A percentile compares a stretch with the other conserved stretches of the same genome.
Evolutionary conservation across 371 early-diverging fungal genomes (phyloP).

Genomic region (Mucor plumbeus): DNA sequence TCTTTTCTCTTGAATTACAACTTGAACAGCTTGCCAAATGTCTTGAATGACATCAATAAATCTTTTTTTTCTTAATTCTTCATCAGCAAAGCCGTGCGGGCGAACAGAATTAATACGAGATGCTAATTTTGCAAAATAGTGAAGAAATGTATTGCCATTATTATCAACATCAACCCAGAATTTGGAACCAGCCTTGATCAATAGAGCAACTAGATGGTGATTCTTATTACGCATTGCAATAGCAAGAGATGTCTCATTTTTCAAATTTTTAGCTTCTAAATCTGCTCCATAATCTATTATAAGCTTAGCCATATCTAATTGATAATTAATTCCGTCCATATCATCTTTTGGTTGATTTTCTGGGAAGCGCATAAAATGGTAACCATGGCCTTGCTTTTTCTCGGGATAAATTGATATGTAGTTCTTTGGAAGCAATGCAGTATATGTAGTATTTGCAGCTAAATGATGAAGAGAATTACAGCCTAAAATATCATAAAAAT

Average conservation of each 20-base stretch:
- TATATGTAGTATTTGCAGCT: conserved; percentile 25
- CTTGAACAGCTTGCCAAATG: conserved; percentile 15
- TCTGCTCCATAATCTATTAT: conserved; percentile 40
- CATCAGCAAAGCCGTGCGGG: conserved; percentile 7
- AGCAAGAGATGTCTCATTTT: conserved; percentile 52
- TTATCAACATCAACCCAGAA: conserved; percentile 30
- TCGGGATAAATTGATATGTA: conserved; percentile 15
- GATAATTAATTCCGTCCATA: conserved; percentile 35
- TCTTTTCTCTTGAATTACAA: background rate
- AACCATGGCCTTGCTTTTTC: conserved; percentile 7
- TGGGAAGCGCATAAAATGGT: background rate
- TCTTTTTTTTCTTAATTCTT: conserved; percentile 9
- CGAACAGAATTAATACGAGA: conserved; percentile 16
- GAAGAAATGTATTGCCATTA: conserved; percentile 46
- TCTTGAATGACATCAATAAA: conserved; percentile 4
- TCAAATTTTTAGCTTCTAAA: conserved; percentile 30
- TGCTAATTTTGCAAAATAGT: conserved; percentile 32
- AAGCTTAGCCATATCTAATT: conserved; percentile 31
- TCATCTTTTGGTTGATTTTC: conserved; percentile 25
- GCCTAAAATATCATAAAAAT: conserved; percentile 22
- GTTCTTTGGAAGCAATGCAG: conserved; percentile 19
- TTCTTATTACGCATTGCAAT: conserved; percentile 41
- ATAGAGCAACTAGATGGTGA: conserved; percentile 29
- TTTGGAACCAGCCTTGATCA: conserved; percentile 41
- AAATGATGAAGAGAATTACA: conserved; percentile 55